Evolutionary conservation across 345 rosid genomes (phyloP), one percentile per base, ranked within the genome.

Genomic region (Gynandropsis gynandra): DNA sequence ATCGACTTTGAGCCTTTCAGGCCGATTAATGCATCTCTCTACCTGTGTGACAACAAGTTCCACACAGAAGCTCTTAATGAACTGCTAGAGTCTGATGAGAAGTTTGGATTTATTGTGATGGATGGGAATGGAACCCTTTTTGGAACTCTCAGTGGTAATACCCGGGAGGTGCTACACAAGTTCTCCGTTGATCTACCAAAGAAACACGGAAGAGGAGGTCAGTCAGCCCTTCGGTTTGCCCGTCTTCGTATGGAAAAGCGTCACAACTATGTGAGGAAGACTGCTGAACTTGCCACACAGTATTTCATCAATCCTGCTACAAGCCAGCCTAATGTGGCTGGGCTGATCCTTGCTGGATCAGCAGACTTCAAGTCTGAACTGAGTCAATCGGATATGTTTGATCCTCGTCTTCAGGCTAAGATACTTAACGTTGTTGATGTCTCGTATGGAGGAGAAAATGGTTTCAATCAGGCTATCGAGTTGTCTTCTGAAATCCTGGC

Each of bases 151-250:
- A 81, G 88, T 39, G 88, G 88, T 27, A 78, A 81, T 47, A 74
- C 88, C 3, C 58, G 88, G 42, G 88, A 81, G 65, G 84, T 81
- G 54, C 78, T 81, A 36, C 88, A 81, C 59, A 81, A 81, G 47
- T 81, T 78, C 43, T 61, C 59, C 36, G 88, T 81, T 46, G 88
- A 81, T 66, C 73, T 81, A 37, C 88, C 88, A 1, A 81, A 81
- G 80, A 81, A 81, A 50, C 88, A 81, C 37, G 88, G 88, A 10
- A 78, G 88, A 65, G 88, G 88, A 69, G 88, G 88, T 13, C 88
- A 81, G 59, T 78, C 84, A 49, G 88, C 88, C 16, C 82, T 78
- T 58, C 81, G 84, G n/a, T 81, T 81, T 74, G 84, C 88, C 48
- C 76, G 88, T 21, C 82, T 81, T 61, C 75, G 88, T 5, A 81